Evolutionary conservation across 1,139 yeast genomes (phyloP), one percentile per base, ranked within the genome.

Genomic region (Torulaspora globosa): DNA sequence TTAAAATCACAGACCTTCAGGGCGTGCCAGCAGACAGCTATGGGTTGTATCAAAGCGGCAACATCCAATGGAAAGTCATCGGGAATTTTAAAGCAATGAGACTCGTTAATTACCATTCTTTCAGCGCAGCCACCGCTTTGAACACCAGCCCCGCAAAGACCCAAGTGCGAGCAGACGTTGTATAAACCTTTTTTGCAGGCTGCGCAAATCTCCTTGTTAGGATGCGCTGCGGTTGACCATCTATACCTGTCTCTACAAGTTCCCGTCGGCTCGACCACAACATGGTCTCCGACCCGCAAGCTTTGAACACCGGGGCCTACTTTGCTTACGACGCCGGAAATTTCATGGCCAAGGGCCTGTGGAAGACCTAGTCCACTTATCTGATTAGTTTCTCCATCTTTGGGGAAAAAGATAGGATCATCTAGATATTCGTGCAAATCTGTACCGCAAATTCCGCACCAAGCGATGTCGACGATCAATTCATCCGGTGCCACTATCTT

Each of bases 291-390:
- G 8, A 60, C 57, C 50, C 68, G 56, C 29, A 70, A 51, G 9
- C 57, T 51, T 1, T 47, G 56, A 9, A 66, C 69, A 12, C 51
- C 60, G 1, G 61, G 43, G 26, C 79, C 78, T 23, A 73, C 63
- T 15, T 57, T 67, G 11, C 60, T 54, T 14, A 74, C 72, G 12
- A 69, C 60, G 34, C 78, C 79, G 5, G 74, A 62, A 53, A 71
- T 68, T 61, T 83, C 90, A 59, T 83, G 90, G 26, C 89, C 90
- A 66, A 83, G 58, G 3, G 72, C 67, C 47, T 70, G 63, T n/a
- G 77, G 78, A 18, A 68, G 54, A 37, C 60, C 60, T 38, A 59
- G 61, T 33, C 70, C 71, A 30, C 71, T 64, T 39, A 72, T 67
- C 12, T 53, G 57, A 31, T 65, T 58, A 10, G 49, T 47, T 21